Base-by-base conservation (phyloP, 2,329 filamentous ascomycete species). In the Penicillium frequentans region DNA sequence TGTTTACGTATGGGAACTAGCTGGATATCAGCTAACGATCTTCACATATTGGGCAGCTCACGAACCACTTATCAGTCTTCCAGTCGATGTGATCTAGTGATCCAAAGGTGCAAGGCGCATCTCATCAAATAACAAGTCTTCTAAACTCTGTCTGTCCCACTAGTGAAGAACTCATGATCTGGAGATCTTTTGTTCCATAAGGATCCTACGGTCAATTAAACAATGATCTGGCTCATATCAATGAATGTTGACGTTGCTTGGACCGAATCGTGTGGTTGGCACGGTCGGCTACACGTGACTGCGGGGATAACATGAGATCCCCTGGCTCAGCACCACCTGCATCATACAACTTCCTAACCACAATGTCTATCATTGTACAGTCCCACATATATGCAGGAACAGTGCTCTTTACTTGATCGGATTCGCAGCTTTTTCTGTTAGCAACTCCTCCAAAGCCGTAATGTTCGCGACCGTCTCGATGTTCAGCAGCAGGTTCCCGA, bases 391-490 rank as follows among this genome's bases (percentile, higher is more conserved):
- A 53, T 47, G 9, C 21, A 11, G 26, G 33, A 24, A 5, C 2
- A 6, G 23, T 33, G 19, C 23, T 23, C 16, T 56, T 19, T 39
- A 37, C 13, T 35, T 27, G 45, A 48, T 52, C 10, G 37, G 31
- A 29, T 37, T 55, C 21, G 3, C 14, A 5, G 26, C 55, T 31
- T 23, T 10, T 5, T 21, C 14, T 13, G 43, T 52, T 3, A 56
- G 29, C 37, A 52, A 6, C 4, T 52, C 19, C 16, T 51, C 44
- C 11, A 50, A 19, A 6, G 14, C n/a, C 11, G 21, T 39, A 21
- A 58, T 55, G 33, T 60, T 50, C 27, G 43, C 48, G 10, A 55
- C 24, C 31, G 31, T 48, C 33, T 43, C 45, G 21, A 54, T 19
- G 27, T 29, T 33, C 21, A 55, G n/a, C 16, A 48, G 27, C 43